phyloP scores from a whole-genome alignment of 345 rosid species.

The Salix koriyanagi region DNA sequence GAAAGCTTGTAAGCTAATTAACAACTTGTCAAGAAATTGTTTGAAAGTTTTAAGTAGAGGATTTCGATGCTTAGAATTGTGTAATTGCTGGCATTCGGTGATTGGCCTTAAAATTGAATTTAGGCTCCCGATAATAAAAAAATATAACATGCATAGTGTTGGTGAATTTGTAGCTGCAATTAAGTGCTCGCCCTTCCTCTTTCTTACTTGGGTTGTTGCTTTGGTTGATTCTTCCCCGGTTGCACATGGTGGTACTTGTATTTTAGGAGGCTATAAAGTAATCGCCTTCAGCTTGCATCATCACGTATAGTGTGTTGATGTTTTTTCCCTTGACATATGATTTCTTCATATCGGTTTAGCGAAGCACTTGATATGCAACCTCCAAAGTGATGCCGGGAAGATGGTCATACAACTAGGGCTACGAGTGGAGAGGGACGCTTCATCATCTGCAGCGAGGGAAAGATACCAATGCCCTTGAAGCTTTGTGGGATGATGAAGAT shows the following conservation, averaged over 20 bases:
- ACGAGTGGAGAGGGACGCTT: conserved; percentile 76
- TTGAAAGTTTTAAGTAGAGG: background rate
- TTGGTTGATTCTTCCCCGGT: background rate
- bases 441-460: conserved; percentile 67
- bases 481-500: conserved; percentile 97
- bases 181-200: background rate
- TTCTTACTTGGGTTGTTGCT: background rate
- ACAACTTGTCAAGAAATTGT: background rate
- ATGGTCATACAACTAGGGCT: conserved; percentile 77
- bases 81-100: background rate
- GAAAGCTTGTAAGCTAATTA: background rate
- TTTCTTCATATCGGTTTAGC: conserved; percentile 56
- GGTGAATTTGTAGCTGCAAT: background rate
- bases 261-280: background rate
- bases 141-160: too few relatives aligned
- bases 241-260: background rate
- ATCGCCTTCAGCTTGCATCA: background rate
- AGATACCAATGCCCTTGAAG: conserved; percentile 68
- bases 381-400: conserved; percentile 99
- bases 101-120: background rate
- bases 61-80: background rate
- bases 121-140: too few relatives aligned
- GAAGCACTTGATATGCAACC: conserved; percentile 96
- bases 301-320: background rate
- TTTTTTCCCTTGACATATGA: background rate